Evolutionary conservation across 371 early-diverging fungal species (phyloP).

Genomic region (Sporodiniella umbellata): DNA sequence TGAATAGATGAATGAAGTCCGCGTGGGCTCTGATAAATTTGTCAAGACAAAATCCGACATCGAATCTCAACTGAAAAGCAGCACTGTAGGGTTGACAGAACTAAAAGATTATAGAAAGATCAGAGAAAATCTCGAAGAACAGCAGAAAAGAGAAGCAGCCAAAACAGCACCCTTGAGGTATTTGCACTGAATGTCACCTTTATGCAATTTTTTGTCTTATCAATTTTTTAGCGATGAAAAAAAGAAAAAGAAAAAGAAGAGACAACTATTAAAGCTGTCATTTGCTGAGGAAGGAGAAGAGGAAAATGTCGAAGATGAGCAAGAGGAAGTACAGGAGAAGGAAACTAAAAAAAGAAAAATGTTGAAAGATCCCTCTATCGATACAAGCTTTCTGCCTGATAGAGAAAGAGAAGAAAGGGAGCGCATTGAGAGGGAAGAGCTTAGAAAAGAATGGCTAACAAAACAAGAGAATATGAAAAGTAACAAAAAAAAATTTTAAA

Average conservation of each 20-base stretch:
- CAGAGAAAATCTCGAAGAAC: constrained; percentile 74
- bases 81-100: constrained; percentile 87
- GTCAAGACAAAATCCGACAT: constrained; percentile 73
- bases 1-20: constrained; percentile 67
- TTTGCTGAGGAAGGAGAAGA: constrained; percentile 57
- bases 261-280: constrained; percentile 64
- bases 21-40: constrained; percentile 79
- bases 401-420: constrained; percentile 81
- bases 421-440: constrained; percentile 61
- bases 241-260: constrained; percentile 63
- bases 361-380: constrained; percentile 86
- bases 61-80: constrained; percentile 81
- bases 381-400: constrained; percentile 94
- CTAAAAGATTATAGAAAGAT: constrained; percentile 89
- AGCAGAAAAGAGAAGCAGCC: constrained; percentile 75
- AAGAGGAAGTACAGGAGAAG: constrained; percentile 12
- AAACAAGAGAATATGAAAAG: constrained; percentile 79
- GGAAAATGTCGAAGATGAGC: constrained; percentile 40
- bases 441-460: constrained; percentile 75
- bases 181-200: not conserved
- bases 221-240: constrained; percentile 44
- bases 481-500: constrained; percentile 11
- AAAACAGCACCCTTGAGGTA: constrained; percentile 55
- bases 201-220: too few relatives aligned
- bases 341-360: constrained; percentile 56